Evolutionary conservation across 257 asterid species (phyloP).

Genomic region (Henckelia pumila): DNA sequence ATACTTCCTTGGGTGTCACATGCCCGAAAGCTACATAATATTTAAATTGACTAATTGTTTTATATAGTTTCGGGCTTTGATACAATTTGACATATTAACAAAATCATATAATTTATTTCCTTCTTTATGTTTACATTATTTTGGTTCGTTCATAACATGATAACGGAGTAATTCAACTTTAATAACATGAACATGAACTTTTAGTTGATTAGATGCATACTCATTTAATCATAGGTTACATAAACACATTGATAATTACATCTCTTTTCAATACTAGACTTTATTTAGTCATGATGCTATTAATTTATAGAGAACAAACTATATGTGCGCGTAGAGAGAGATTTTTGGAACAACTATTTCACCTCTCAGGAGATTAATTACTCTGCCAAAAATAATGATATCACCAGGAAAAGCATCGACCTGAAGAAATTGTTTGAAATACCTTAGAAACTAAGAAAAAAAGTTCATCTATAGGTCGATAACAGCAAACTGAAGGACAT

Average conservation of each 20-base stretch:
- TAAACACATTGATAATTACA: no score
- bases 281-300: neutral
- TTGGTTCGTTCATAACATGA: neutral
- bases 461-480: slow-evolving; percentile 11
- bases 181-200: neutral
- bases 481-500: slow-evolving; percentile 18
- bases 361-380: slow-evolving; percentile 96
- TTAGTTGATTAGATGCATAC: neutral
- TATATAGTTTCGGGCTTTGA: neutral
- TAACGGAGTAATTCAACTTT: neutral
- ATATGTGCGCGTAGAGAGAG: neutral
- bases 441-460: slow-evolving; percentile 18
- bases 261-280: no score
- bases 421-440: slow-evolving; percentile 42
- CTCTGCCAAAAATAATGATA: slow-evolving; percentile 87
- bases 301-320: neutral
- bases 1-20: neutral
- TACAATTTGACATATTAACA: neutral
- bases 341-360: neutral
- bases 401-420: slow-evolving; percentile 99
- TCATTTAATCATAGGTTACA: neutral
- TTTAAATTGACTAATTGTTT: no score
- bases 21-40: no score
- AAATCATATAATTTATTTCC: neutral
- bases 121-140: no score